Base-by-base conservation (phyloP, 768 basidiomycete species). In the Pisolithus orientalis region DNA sequence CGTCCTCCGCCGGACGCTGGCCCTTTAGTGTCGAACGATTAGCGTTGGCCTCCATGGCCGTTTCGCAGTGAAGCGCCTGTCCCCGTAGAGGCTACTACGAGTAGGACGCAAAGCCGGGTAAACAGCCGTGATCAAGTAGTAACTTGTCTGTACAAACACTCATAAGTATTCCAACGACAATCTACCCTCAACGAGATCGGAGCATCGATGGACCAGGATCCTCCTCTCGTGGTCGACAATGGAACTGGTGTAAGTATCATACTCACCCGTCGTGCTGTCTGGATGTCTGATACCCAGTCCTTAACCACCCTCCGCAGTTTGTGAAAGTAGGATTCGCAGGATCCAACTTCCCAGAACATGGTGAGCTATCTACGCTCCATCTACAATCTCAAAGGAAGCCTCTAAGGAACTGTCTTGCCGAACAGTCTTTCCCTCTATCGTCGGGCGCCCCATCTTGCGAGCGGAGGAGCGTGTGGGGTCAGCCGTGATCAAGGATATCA, bases 391-490 rank as follows among this genome's bases (percentile, higher is more conserved):
- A 21, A 37, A n/a, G 25, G 25, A 49, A 38, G 13, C 27, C 51
- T 38, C 53, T 49, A 5, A 21, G 28, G 31, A 34, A 34, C 11
- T 21, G 31, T 24, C 27, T 39, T 13, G 39, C 34, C 44, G 40
- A 28, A 25, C 11, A 94, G 93, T 96, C 52, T 99, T 98, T 67
- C 91, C 95, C 3, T 98, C 96, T 39, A 85, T 99, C 65, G 83
- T 99, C 60, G 96, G 96, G 16, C 87, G 95, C 17, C 95, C 95
- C 29, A 99, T 99, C 67, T 76, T 98, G 56, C 92, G 95, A 54
- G 95, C 95, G 7, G 95, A 98, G 71, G 95, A 98, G 72, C 89
- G 95, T 52, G 83, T 94, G 31, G 88, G 91, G 38, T 77, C 83
- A 40, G 77, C 87, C 10, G 71, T 85, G 59, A 97, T 98, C 79